Evolutionary conservation across 257 asterid species (phyloP).

Genomic region (Cinchona pubescens): DNA sequence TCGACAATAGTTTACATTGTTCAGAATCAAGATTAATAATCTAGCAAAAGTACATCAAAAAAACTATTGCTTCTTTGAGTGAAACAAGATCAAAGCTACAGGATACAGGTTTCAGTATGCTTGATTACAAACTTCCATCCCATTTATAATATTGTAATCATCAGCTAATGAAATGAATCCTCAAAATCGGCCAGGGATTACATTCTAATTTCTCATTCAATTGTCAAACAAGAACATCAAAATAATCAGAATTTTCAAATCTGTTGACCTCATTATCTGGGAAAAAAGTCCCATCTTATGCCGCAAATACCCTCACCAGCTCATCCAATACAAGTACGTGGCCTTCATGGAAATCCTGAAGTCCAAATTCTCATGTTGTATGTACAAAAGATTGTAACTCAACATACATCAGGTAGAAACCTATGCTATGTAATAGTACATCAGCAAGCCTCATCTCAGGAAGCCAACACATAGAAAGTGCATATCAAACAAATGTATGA

Average conservation of each 20-base stretch:
- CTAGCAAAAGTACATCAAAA: neutral
- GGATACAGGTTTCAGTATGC: no score
- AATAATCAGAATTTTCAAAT: neutral
- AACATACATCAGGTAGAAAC: no score
- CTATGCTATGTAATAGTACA: no score
- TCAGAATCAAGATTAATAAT: neutral
- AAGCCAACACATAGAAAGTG: neutral
- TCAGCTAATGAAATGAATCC: neutral
- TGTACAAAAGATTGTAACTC: no score
- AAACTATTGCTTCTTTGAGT: neutral
- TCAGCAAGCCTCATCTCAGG: neutral
- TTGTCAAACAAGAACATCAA: neutral
- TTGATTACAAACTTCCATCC: neutral
- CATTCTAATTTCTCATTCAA: neutral
- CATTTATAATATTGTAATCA: no score
- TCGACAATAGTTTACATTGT: neutral
- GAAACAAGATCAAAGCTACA: neutral
- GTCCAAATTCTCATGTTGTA: no score
- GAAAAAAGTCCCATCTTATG: neutral
- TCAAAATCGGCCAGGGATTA: neutral
- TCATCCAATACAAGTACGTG: neutral
- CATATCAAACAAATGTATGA: neutral
- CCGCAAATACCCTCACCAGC: neutral
- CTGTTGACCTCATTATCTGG: neutral
- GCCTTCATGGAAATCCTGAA: neutral